Evolutionary conservation across 257 asterid species (phyloP).

Genomic region (Cynanchum wilfordii): DNA sequence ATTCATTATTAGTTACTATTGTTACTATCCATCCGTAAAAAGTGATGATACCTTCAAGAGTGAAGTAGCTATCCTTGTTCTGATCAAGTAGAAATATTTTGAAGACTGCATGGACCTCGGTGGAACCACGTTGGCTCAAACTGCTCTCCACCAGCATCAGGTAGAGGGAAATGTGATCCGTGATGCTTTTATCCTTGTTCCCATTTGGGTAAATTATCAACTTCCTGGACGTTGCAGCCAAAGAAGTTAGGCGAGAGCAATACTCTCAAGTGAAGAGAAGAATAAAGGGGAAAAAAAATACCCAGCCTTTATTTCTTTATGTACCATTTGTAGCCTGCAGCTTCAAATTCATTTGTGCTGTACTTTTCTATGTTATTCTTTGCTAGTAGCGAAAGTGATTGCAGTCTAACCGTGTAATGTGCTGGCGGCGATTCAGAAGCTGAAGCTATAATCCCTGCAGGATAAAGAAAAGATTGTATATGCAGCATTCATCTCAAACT

Average conservation of each 20-base stretch:
- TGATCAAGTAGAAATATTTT: conserved; percentile 59
- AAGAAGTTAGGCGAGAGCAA: background rate
- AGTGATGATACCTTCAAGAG: conserved; percentile 36
- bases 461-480: background rate
- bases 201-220: conserved; percentile 61
- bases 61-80: conserved; percentile 46
- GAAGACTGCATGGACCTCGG: conserved; percentile 49
- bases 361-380: conserved; percentile 45
- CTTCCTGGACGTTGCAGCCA: conserved; percentile 40
- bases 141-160: conserved; percentile 34
- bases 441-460: conserved; percentile 22
- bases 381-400: conserved; percentile 39
- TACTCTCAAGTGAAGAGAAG: background rate
- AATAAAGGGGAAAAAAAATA: background rate
- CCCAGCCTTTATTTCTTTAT: background rate
- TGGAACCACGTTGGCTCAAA: conserved; percentile 32
- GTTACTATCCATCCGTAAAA: background rate
- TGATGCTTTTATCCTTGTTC: conserved; percentile 48
- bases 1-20: background rate
- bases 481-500: background rate
- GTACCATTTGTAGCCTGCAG: conserved; percentile 75
- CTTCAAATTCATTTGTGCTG: conserved; percentile 39
- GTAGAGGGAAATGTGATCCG: conserved; percentile 51
- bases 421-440: conserved; percentile 44
- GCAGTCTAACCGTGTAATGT: conserved; percentile 41